phyloP scores from a whole-genome alignment of 148 eudicot species.

The Fallopia convolvulus region DNA sequence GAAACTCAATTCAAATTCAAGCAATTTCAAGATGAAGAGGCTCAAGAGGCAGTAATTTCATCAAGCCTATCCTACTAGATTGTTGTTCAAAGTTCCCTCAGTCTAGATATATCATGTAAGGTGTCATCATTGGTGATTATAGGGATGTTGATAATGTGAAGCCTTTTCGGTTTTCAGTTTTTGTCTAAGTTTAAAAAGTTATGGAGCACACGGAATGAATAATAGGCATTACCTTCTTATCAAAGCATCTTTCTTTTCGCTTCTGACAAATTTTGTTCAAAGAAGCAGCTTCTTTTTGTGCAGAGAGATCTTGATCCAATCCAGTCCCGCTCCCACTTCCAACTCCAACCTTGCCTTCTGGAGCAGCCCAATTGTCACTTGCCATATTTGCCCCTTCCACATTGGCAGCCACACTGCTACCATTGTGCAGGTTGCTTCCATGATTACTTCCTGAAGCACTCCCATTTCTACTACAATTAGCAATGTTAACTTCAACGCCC shows the following conservation, averaged over 20 bases:
- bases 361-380: slow-evolving; percentile 34
- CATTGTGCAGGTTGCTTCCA: slow-evolving; percentile 48
- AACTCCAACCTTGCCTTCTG: slow-evolving; percentile 23
- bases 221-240: slow-evolving; percentile 47
- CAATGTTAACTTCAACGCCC: slow-evolving; percentile 36
- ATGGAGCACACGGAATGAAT: not conserved
- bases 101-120: too few relatives aligned
- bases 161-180: too few relatives aligned
- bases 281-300: slow-evolving; percentile 59
- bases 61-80: not conserved
- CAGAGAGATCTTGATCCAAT: slow-evolving; percentile 34
- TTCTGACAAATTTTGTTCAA: slow-evolving; percentile 47
- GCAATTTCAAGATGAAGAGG: not conserved
- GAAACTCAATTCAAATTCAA: not conserved
- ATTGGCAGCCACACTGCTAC: slow-evolving; percentile 27
- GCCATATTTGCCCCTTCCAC: slow-evolving; percentile 33
- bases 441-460: slow-evolving; percentile 72
- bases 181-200: not conserved
- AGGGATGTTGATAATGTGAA: too few relatives aligned
- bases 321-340: slow-evolving; percentile 39
- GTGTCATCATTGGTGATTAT: too few relatives aligned
- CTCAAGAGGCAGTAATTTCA: not conserved
- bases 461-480: slow-evolving; percentile 41
- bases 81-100: not conserved
- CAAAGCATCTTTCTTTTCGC: slow-evolving; percentile 68